Evolutionary conservation across 2,329 filamentous ascomycete genomes (phyloP).

Genomic region (Allantophomopsis lycopodina): DNA sequence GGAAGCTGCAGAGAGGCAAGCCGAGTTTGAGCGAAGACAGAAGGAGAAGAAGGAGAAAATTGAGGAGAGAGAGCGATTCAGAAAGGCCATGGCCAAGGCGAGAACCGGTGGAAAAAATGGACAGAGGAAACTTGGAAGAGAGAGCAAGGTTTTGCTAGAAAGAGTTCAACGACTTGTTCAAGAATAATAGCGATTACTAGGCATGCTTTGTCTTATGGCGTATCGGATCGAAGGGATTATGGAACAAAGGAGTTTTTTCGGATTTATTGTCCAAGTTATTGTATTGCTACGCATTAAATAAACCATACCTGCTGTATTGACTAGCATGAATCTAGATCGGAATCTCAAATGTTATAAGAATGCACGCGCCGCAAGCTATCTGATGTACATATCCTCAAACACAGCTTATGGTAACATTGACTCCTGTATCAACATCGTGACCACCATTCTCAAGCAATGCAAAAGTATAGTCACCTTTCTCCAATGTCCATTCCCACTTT

Average conservation of each 20-base stretch:
- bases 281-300: too few relatives aligned
- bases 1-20: slow-evolving; percentile 35
- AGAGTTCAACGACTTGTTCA: slow-evolving; percentile 38
- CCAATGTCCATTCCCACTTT: slow-evolving; percentile 26
- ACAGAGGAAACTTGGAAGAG: slow-evolving; percentile 53
- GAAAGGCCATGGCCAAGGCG: slow-evolving; percentile 31
- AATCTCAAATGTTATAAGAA: too few relatives aligned
- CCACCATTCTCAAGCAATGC: slow-evolving; percentile 26
- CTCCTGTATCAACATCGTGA: slow-evolving; percentile 16
- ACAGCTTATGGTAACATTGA: slow-evolving; percentile 26
- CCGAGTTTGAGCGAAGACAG: slow-evolving; percentile 35
- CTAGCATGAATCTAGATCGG: too few relatives aligned
- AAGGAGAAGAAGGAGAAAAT: slow-evolving; percentile 41
- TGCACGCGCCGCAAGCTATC: too few relatives aligned
- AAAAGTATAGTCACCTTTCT: slow-evolving; percentile 27
- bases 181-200: slow-evolving; percentile 5
- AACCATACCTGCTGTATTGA: too few relatives aligned
- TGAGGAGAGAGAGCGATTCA: slow-evolving; percentile 37
- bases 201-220: too few relatives aligned
- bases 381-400: slow-evolving; percentile 1
- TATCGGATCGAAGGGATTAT: too few relatives aligned
- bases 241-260: too few relatives aligned
- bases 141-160: slow-evolving; percentile 51
- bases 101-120: slow-evolving; percentile 45
- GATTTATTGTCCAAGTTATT: too few relatives aligned